Conservation (phyloP, 306 rosid species). For the Prunus davidiana region DNA sequence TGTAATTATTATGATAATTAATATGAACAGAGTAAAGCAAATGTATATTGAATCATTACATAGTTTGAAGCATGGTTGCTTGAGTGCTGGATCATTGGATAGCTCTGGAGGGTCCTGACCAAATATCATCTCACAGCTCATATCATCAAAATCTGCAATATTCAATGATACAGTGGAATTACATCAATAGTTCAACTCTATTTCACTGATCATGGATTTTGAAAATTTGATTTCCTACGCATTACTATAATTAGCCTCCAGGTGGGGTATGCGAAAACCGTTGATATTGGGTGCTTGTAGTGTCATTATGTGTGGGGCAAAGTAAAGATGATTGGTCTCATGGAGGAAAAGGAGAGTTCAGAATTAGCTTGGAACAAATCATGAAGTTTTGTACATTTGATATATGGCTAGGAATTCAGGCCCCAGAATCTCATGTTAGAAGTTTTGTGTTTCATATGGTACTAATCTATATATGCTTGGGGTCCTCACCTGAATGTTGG, state of each 20-base stretch:
- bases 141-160: conserved; percentile 87
- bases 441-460: background rate
- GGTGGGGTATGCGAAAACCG: background rate
- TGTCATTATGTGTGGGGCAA: conserved; percentile 14
- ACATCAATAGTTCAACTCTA: background rate
- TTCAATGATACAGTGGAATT: conserved; percentile 17
- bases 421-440: conserved; percentile 7
- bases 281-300: conserved; percentile 13
- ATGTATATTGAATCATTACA: conserved; percentile 42
- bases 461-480: conserved; percentile 17
- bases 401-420: conserved; percentile 20
- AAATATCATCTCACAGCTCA: conserved; percentile 96
- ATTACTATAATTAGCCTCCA: background rate
- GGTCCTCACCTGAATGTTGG: conserved; percentile 32
- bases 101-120: conserved; percentile 79
- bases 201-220: conserved; percentile 11
- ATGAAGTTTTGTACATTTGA: conserved; percentile 17
- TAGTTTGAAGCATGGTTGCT: conserved; percentile 84
- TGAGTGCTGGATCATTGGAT: conserved; percentile 75
- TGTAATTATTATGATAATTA: background rate
- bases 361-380: conserved; percentile 15
- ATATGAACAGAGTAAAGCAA: conserved; percentile 2
- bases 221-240: background rate
- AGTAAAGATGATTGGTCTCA: conserved; percentile 30
- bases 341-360: conserved; percentile 22